Base-by-base conservation (phyloP, 495 filamentous ascomycete genomes). In the Penicillium dipodomyicola region DNA sequence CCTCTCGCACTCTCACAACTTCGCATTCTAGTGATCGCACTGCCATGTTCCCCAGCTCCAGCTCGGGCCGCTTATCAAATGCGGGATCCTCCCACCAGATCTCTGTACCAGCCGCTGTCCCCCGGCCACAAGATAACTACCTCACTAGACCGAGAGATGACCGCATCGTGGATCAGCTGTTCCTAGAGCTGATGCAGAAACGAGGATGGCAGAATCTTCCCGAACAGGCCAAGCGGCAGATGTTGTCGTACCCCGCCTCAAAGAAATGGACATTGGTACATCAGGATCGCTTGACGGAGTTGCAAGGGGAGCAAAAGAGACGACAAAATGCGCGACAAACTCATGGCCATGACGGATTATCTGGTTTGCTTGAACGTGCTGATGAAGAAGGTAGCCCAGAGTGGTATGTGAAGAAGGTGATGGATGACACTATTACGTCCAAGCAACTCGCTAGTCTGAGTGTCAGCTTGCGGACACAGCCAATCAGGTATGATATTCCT, bases 241-340 rank as follows among this genome's bases (percentile, higher is more conserved):
- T 98, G 91, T 79, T 92, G 71, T 89, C 91, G 15, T 97, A 98
- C 65, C 90, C 91, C 12, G 80, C 93, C 25, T 82, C 83, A 43
- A 97, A 97, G 77, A 98, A 98, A 77, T 98, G 94, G 94, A 95
- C 91, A 2, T 78, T 98, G 57, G 91, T 98, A 48, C 87, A 97
- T 68, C 93, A 98, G 68, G 94, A 98, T 75, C 87, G 91, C 35
- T 77, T 97, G 65, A 88, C 91, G 2, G 95, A 97, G 74, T 86
- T 86, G 77, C 92, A 98, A 77, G 89, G 90, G 20, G 93, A 97
- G 64, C 90, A 96, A 75, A 97, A 93, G 74, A 86, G 92, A 61
- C 74, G 86, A 55, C 82, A 84, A 56, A 87, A 86, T 56, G 84
- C 88, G 22, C 83, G 85, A 53, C 77, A 80, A 43, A 87, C 84